These are phyloP conservation scores for Phytomonas sp. DNA, from an alignment of 208 protist species.

Conservation along the genomic window DNA sequence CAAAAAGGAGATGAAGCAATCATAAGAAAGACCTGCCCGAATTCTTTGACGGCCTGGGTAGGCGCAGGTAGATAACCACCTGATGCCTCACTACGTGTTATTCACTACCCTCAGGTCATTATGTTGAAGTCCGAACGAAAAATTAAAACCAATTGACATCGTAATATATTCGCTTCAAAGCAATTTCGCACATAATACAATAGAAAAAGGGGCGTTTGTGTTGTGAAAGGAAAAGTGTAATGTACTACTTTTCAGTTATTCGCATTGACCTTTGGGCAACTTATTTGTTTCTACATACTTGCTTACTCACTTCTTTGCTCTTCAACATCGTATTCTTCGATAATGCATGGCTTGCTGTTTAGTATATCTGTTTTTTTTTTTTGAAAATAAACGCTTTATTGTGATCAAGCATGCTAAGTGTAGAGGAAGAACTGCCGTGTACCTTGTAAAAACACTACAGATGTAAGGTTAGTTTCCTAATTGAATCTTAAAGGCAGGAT, in stretches of 20 bases:
- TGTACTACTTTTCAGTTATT: neutral
- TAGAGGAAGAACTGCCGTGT: neutral
- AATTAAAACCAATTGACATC: neutral
- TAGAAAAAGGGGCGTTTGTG: neutral
- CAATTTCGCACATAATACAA: neutral
- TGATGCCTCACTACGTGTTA: neutral
- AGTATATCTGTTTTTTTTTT: neutral
- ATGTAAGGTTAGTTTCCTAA: neutral
- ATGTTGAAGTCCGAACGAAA: neutral
- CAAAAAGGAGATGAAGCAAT: neutral
- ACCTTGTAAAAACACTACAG: neutral
- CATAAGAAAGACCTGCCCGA: neutral
- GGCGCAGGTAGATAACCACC: neutral
- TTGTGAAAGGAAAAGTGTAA: neutral
- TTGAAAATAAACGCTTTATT: neutral
- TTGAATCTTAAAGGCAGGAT: neutral
- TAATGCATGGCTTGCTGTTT: neutral
- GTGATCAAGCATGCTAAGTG: neutral
- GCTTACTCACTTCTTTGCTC: neutral
- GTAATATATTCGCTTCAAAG: neutral
- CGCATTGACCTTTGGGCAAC: neutral
- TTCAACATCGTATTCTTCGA: neutral
- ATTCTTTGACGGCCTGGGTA: neutral
- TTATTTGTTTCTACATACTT: neutral
- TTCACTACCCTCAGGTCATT: neutral